Evolutionary conservation across 164 flowering plant genomes (phyloP).

Genomic region (Kingdonia uniflora): DNA sequence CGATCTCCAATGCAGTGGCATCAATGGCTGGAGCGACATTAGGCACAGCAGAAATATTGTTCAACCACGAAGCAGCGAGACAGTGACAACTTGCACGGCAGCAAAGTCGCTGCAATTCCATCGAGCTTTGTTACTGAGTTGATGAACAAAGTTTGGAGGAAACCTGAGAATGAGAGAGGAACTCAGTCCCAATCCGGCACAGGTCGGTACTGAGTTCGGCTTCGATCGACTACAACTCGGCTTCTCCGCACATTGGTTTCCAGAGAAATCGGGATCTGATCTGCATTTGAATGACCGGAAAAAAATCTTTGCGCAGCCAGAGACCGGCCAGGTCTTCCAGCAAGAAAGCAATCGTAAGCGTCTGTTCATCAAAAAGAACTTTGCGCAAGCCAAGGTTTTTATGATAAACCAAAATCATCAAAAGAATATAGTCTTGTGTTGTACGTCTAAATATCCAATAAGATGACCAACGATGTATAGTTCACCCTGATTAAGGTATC

Average conservation of each 20-base stretch:
- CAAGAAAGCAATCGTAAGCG: too few relatives aligned
- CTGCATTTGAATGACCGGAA: conserved; percentile 67
- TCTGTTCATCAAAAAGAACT: too few relatives aligned
- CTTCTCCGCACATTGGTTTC: conserved; percentile 13
- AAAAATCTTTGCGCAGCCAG: too few relatives aligned
- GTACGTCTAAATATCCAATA: too few relatives aligned
- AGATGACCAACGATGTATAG: too few relatives aligned
- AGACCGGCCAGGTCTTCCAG: too few relatives aligned
- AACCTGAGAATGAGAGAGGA: conserved; percentile 67
- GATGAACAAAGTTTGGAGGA: conserved; percentile 86
- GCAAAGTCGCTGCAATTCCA: conserved; percentile 95
- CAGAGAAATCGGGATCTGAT: conserved; percentile 49
- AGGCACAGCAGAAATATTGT: conserved; percentile 23
- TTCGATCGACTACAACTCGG: conserved; percentile 10
- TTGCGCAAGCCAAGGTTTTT: too few relatives aligned
- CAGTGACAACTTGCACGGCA: conserved; percentile 84
- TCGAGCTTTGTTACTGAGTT: conserved; percentile 80
- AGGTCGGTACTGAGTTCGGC: background rate
- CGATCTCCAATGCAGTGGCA: conserved; percentile 16
- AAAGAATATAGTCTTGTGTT: too few relatives aligned
- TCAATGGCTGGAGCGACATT: conserved; percentile 19
- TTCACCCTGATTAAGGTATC: too few relatives aligned
- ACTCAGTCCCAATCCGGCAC: conserved; percentile 14
- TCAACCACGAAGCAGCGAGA: conserved; percentile 88
- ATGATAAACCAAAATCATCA: too few relatives aligned